A percentile compares a stretch with the other conserved stretches of the same genome.
phyloP scores from a whole-genome alignment of 305 asterid genomes.

The Fraxinus paxiana region DNA sequence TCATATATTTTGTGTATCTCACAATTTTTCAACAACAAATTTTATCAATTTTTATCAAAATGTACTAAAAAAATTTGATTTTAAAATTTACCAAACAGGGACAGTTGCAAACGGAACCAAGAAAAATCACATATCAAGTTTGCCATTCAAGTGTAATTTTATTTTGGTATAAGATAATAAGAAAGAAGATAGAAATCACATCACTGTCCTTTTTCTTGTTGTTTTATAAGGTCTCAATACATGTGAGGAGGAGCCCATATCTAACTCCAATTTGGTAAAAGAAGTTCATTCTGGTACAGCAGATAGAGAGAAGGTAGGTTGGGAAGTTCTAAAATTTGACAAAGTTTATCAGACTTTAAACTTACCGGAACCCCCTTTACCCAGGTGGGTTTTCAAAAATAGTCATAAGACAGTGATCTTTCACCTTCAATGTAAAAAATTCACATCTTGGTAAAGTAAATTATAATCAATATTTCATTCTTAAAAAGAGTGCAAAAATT shows the following conservation, averaged over 20 bases:
- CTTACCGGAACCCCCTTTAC: background rate
- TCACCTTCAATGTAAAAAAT: background rate
- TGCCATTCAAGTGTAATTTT: slow-evolving; percentile 18
- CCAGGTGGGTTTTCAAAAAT: background rate
- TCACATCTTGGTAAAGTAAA: background rate
- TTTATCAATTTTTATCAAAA: too few relatives aligned
- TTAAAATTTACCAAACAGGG: too few relatives aligned
- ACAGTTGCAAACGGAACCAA: slow-evolving; percentile 7
- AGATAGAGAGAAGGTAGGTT: background rate
- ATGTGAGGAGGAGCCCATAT: slow-evolving; percentile 23
- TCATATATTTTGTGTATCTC: too few relatives aligned
- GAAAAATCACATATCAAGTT: slow-evolving; percentile 15
- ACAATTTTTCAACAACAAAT: too few relatives aligned
- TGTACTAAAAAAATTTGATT: too few relatives aligned
- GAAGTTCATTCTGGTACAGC: background rate
- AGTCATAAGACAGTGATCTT: background rate
- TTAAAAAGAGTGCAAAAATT: background rate
- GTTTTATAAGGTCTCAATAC: slow-evolving; percentile 27
- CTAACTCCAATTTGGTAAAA: slow-evolving; percentile 22
- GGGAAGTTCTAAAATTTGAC: background rate
- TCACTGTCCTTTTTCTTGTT: slow-evolving; percentile 5
- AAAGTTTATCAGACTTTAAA: background rate
- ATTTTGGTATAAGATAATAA: slow-evolving; percentile 1
- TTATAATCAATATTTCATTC: background rate
- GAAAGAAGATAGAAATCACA: slow-evolving; percentile 16